Base-by-base conservation (phyloP, 306 rosid genomes). In the Ceratonia siliqua region DNA sequence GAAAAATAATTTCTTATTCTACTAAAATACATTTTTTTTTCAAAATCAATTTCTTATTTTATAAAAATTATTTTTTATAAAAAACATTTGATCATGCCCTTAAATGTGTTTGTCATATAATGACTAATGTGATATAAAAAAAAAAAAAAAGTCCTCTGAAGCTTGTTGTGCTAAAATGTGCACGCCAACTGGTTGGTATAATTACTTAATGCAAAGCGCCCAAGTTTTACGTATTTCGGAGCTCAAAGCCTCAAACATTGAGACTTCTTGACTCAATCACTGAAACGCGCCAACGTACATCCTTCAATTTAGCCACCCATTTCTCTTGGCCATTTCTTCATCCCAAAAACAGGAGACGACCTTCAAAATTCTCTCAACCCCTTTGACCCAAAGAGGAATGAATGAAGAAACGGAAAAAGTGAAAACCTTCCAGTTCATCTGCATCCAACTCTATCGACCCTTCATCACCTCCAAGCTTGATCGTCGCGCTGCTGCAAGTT, bases 241-340 rank as follows among this genome's bases (percentile, higher is more conserved):
- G 35, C 30, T 17, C 13, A 13, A 43, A 72, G 76, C 39, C 57
- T 36, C 17, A 32, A 49, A 49, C 15, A 13, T 68, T 17, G 54
- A 35, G 18, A 21, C 12, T 56, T 28, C 2, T 28, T 56, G n/a
- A n/a, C n/a, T n/a, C n/a, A 8, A 6, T 56, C 63, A 58, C 32
- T 62, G 36, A 15, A 67, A 70, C 10, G 58, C 74, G 68, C 68
- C 49, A 71, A 56, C 70, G 84, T 76, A 80, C 8, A 56, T 55
- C 81, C 91, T 33, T 80, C 79, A 76, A 85, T 83, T 80, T 83
- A 84, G 96, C 87, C 92, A 75, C 68, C 70, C 87, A 82, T 75
- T 85, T 41, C 90, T 85, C 89, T 73, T 79, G 68, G 78, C 90
- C 92, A 85, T 82, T 82, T 87, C 86, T 80, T 85, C 86, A 36